Evolutionary conservation across 2,329 filamentous ascomycete genomes (phyloP), one percentile per base, ranked within the genome.

Genomic region (Calonectria multiphialidica): DNA sequence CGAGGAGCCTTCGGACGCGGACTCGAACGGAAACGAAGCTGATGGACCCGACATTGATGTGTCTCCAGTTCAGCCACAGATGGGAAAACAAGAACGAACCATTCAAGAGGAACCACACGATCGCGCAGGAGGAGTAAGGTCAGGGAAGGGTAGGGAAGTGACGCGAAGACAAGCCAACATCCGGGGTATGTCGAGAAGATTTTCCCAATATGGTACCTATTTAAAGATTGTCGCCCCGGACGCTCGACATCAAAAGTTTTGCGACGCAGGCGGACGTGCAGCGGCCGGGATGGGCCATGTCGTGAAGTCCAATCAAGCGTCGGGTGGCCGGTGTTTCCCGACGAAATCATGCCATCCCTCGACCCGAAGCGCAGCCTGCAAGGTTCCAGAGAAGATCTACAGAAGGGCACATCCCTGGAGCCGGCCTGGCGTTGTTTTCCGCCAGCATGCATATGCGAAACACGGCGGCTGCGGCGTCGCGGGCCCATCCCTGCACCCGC

Each of bases 311-410:
- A 76, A 65, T 71, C 57, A 59, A 59, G 42, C 55, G 42, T 30
- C 66, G 59, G 65, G 18, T 23, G 72, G 72, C 77, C 78, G 78
- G 73, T 76, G 70, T 76, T 74, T 80, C 72, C 78, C 76, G 78
- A 80, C 68, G 53, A 67, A 76, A 80, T 80, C 78, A 79, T 76
- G 78, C 72, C 78, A 80, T 79, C 61, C 64, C 72, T 71, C 40
- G 72, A 79, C 75, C 68, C 66, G 76, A 74, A 64, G 74, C 71
- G 69, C 68, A 70, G 42, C 35, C 47, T 18, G 18, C 57, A 67
- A 47, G 40, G 45, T 66, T 57, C 64, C 49, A 40, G 28, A 65
- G 35, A 47, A 40, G 23, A 72, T 71, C 45, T 42, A 28, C 18
- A 64, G 40, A 47, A 63, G 57, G 23, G 53, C 40, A 59, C 49